Conservation (phyloP, 306 rosid genomes). For the Glycine latifolia region DNA sequence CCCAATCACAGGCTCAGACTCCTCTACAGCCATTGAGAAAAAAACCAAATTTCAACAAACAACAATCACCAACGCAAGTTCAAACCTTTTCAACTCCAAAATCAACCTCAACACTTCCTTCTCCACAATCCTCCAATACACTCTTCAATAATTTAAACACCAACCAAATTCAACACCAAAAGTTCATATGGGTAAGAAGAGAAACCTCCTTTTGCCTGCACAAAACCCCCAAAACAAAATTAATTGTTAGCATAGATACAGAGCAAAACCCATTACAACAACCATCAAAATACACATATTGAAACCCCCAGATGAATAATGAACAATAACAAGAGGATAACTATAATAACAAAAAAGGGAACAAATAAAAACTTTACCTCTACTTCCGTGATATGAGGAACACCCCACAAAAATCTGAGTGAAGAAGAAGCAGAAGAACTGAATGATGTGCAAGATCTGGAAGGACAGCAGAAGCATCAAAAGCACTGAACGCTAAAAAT, state of each 20-base stretch:
- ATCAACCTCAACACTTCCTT: constrained; percentile 20
- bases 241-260: constrained; percentile 1
- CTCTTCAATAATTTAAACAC: not conserved
- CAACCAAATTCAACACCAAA: constrained; percentile 21
- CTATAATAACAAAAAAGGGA: constrained; percentile 3
- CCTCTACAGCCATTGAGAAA: constrained; percentile 59
- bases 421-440: constrained; percentile 20
- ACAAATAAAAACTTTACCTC: constrained; percentile 2
- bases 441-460: constrained; percentile 43
- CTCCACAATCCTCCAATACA: constrained; percentile 12
- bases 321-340: constrained; percentile 16
- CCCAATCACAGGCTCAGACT: constrained; percentile 55
- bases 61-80: constrained; percentile 33
- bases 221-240: constrained; percentile 30
- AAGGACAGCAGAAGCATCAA: constrained; percentile 22
- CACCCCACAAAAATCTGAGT: constrained; percentile 7
- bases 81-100: not conserved
- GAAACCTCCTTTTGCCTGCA: constrained; percentile 43
- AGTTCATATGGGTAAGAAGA: constrained; percentile 30
- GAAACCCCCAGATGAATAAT: constrained; percentile 37
- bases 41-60: constrained; percentile 42
- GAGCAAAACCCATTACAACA: constrained; percentile 35
- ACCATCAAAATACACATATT: constrained; percentile 7
- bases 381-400: constrained; percentile 6
- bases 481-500: constrained; percentile 16